phyloP scores from a whole-genome alignment of 1,284 basidiomycete genomes.

The Golubevia sp. region DNA sequence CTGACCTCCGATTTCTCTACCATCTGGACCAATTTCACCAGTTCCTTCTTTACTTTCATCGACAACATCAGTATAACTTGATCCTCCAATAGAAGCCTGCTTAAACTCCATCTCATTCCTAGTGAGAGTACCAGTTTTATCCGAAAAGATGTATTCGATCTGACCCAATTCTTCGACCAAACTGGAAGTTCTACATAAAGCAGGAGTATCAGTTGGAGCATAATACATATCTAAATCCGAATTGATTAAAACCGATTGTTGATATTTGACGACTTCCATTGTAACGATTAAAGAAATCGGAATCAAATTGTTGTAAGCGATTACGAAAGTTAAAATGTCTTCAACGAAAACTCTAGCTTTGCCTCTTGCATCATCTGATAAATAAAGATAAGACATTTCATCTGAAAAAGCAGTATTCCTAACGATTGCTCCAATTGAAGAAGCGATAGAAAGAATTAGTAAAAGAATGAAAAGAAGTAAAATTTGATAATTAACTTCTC shows the following conservation, averaged over 20 bases:
- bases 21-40: constrained; percentile 62
- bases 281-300: constrained; percentile 99
- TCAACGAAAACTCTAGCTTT: constrained; percentile 62
- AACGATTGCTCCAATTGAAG: constrained; percentile 88
- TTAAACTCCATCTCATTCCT: constrained; percentile 97
- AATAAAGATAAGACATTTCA: constrained; percentile 49
- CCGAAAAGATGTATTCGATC: constrained; percentile 97
- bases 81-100: constrained; percentile 84
- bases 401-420: constrained; percentile 35
- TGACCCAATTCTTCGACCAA: constrained; percentile 98
- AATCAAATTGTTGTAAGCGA: constrained; percentile 98
- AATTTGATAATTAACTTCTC: constrained; percentile 95
- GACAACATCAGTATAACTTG: constrained; percentile 84
- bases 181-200: constrained; percentile 92
- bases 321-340: constrained; percentile 98
- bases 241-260: constrained; percentile 96
- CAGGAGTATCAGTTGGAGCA: constrained; percentile 89
- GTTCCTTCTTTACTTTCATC: constrained; percentile 76
- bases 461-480: constrained; percentile 92
- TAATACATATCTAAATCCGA: constrained; percentile 82
- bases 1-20: constrained; percentile 68
- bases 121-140: constrained; percentile 97
- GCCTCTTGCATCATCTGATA: constrained; percentile 46
- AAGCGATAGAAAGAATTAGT: constrained; percentile 83
- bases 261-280: constrained; percentile 98